Evolutionary conservation across 73 alveolate genomes (phyloP).

Genomic region (Symbiodinium natans): DNA sequence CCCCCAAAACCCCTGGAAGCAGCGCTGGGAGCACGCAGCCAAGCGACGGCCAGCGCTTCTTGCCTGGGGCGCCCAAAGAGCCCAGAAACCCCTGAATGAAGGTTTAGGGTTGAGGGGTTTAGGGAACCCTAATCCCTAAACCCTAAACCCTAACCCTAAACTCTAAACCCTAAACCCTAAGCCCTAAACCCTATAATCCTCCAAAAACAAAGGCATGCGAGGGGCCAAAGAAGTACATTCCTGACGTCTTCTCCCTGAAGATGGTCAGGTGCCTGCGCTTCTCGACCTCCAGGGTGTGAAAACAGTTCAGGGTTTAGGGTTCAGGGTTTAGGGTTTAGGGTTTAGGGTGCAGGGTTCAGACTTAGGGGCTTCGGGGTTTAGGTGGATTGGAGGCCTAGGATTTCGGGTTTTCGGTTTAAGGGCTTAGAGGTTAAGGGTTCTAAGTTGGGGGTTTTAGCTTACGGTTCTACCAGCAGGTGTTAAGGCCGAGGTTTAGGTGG

Average conservation of each 20-base stretch:
- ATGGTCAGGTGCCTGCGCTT: slow-evolving; percentile 43
- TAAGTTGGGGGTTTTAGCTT: not conserved
- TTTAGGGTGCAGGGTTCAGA: not conserved
- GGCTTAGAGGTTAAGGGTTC: not conserved
- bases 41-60: slow-evolving; percentile 65
- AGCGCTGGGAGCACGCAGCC: not conserved
- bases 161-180: too few relatives aligned
- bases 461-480: too few relatives aligned
- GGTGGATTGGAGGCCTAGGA: not conserved
- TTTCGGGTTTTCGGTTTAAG: not conserved
- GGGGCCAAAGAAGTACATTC: slow-evolving; percentile 47
- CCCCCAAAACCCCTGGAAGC: not conserved
- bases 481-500: not conserved
- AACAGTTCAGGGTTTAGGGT: not conserved
- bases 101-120: not conserved
- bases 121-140: not conserved
- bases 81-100: not conserved
- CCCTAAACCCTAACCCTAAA: too few relatives aligned
- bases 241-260: slow-evolving; percentile 57
- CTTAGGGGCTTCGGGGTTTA: not conserved
- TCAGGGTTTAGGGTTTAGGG: too few relatives aligned
- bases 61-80: not conserved
- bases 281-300: slow-evolving; percentile 13
- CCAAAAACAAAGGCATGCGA: too few relatives aligned
- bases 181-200: too few relatives aligned